Conservation (phyloP, 805 yeast species). For the Lachancea dasiensis region DNA sequence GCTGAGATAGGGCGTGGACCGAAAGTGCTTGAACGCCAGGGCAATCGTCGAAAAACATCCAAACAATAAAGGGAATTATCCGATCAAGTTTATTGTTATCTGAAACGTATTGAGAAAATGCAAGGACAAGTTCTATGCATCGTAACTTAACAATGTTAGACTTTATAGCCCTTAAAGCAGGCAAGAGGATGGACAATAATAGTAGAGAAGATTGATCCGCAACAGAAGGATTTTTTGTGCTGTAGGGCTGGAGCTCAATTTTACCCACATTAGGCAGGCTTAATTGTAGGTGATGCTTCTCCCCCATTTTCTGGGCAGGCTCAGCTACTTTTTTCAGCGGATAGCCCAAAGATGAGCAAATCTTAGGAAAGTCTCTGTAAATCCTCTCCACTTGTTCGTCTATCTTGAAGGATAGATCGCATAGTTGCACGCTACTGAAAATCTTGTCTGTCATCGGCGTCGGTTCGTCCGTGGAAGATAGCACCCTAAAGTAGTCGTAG, state of each 20-base stretch:
- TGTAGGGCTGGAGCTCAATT: constrained; percentile 9
- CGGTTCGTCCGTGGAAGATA: constrained; percentile 27
- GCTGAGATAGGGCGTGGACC: constrained; percentile 57
- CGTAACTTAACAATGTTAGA: constrained; percentile 28
- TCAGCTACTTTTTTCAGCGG: constrained; percentile 9
- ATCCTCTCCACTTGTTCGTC: constrained; percentile 45
- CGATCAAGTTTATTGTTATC: constrained; percentile 87
- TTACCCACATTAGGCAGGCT: constrained; percentile 13
- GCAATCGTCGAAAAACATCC: constrained; percentile 61
- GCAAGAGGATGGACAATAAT: constrained; percentile 24
- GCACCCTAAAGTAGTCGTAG: constrained; percentile 55
- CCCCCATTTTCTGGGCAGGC: constrained; percentile 2
- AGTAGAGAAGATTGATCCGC: constrained; percentile 26
- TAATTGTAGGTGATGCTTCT: not conserved
- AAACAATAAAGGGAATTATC: constrained; percentile 70
- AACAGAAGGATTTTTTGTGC: constrained; percentile 8
- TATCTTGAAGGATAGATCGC: constrained; percentile 14
- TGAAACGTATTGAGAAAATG: constrained; percentile 65
- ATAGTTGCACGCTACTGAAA: constrained; percentile 14
- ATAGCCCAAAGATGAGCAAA: constrained; percentile 21
- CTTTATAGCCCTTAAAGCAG: constrained; percentile 21
- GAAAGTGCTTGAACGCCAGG: constrained; percentile 64
- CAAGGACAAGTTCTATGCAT: constrained; percentile 71
- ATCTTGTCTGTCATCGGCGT: constrained; percentile 17
- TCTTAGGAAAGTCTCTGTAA: constrained; percentile 50